Evolutionary conservation across 495 filamentous ascomycete species (phyloP).

Genomic region (Parathielavia hyrcaniae): DNA sequence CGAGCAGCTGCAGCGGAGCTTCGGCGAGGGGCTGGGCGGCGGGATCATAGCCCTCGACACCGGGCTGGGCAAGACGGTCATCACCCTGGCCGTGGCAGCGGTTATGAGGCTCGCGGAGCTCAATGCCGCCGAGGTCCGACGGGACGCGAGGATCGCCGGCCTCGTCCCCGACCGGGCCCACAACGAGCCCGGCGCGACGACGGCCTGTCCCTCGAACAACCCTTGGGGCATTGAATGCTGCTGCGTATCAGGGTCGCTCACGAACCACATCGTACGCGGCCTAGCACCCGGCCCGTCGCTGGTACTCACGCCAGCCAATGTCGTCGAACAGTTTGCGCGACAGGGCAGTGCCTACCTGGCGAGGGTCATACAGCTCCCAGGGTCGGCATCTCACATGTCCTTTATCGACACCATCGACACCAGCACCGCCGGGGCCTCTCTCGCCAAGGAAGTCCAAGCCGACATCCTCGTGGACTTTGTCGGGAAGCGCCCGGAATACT

Average conservation of each 20-base stretch:
- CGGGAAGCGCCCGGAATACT: background rate
- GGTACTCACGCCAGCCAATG: background rate
- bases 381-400: background rate
- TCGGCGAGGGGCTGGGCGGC: constrained; percentile 8
- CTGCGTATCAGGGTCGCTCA: constrained; percentile 12
- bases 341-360: background rate
- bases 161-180: background rate
- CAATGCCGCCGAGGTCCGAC: constrained; percentile 1
- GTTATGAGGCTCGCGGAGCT: constrained; percentile 3
- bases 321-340: background rate
- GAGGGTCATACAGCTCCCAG: background rate
- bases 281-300: constrained; percentile 8
- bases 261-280: background rate
- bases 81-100: constrained; percentile 10
- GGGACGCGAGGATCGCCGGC: background rate
- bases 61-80: constrained; percentile 1
- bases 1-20: background rate
- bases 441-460: background rate
- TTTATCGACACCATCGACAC: background rate
- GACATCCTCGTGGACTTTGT: background rate
- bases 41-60: constrained; percentile 9
- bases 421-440: background rate
- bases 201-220: constrained; percentile 5
- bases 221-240: constrained; percentile 13
- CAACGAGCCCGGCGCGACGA: background rate